Evolutionary conservation across 768 basidiomycete genomes (phyloP), one percentile per base, ranked within the genome.

Genomic region (Phlebiopsis flavidoalba): DNA sequence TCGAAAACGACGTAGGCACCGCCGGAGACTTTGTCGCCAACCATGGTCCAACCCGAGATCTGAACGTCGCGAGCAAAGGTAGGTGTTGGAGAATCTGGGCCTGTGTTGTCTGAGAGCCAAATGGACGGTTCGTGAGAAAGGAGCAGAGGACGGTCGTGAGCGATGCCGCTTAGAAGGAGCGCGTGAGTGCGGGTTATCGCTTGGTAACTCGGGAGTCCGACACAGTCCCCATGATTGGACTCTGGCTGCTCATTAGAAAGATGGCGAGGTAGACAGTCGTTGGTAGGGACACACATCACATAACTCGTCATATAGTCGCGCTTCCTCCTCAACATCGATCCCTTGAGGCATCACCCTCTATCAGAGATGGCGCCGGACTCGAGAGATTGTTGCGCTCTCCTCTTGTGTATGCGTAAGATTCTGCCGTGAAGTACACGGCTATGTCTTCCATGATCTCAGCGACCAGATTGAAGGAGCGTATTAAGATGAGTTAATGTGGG

Each of bases 1-100:
- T 89, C 87, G 66, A 88, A 90, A 10, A 88, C 88, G 55, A 88
- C 75, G 67, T 89, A 90, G 0, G 85, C 87, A 0, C 81, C 79
- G n/a, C 82, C 81, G 11, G 17, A 24, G 0, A 77, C 76, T 45
- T 77, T 78, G 65, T 89, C 88, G 0, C 88, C 88, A 7, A 91
- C 88, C 63, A 78, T 84, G 17, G 83, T 86, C 88, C 88, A 90
- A 0, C 88, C 89, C 10, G 75, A 76, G 19, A 90, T 85, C 53
- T 76, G 76, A 3, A 90, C 87, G 67, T 84, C 82, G 54, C 83
- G 79, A 3, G 89, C 83, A 65, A 91, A 90, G 1, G 80, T 76
- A 0, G 70, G 68, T 52, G 80, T 81, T 5, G 45, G 26, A 10
- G 55, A 51, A 33, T 31, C 22, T 4, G 35, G 24, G 58, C 79